Conservation (phyloP, 345 rosid species). For the Populus davidiana region DNA sequence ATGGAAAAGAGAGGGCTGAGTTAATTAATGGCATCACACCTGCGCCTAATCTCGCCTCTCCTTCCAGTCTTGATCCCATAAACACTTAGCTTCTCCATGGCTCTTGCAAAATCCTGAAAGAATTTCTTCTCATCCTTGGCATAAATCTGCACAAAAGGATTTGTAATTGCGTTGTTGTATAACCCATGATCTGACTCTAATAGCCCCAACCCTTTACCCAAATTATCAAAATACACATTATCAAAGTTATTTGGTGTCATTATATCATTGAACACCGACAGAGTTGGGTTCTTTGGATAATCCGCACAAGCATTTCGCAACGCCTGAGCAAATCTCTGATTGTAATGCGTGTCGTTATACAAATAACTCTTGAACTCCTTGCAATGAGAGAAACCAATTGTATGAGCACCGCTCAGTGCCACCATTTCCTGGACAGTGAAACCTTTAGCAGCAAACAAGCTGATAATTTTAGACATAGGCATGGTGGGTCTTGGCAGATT, state of each 20-base stretch:
- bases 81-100: constrained; percentile 81
- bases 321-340: constrained; percentile 64
- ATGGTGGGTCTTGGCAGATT: constrained; percentile 65
- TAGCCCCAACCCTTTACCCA: constrained; percentile 75
- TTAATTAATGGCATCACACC: constrained; percentile 82
- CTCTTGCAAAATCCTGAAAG: constrained; percentile 63
- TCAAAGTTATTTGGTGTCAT: constrained; percentile 91
- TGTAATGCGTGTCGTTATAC: constrained; percentile 50
- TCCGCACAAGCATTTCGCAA: constrained; percentile 61
- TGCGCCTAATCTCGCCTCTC: constrained; percentile 83
- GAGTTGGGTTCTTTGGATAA: constrained; percentile 57
- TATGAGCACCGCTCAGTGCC: constrained; percentile 86
- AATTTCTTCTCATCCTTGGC: constrained; percentile 59
- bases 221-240: constrained; percentile 71
- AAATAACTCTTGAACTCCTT: constrained; percentile 55
- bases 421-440: constrained; percentile 80
- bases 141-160: constrained; percentile 64
- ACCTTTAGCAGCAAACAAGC: constrained; percentile 51
- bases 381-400: constrained; percentile 92
- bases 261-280: constrained; percentile 83
- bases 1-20: not conserved
- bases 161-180: constrained; percentile 49
- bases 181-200: constrained; percentile 76
- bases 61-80: constrained; percentile 73
- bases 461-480: constrained; percentile 47